Evolutionary conservation across 2,329 filamentous ascomycete species (phyloP).

Genomic region (Colletotrichum orchidophilum): DNA sequence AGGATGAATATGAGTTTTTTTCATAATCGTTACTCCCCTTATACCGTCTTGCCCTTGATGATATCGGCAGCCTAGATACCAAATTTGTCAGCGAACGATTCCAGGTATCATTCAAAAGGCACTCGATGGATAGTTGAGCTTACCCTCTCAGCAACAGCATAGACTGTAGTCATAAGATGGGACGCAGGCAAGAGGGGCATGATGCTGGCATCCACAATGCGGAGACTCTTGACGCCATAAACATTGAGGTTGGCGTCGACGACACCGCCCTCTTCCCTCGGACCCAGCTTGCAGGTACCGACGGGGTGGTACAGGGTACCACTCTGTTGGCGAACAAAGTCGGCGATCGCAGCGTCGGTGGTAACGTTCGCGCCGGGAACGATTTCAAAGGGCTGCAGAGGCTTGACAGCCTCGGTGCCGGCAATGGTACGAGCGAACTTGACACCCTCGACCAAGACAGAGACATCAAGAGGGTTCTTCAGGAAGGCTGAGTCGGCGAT

Average conservation of each 20-base stretch:
- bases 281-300: constrained; percentile 47
- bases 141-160: constrained; percentile 47
- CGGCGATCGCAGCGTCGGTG: constrained; percentile 18
- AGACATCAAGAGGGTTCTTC: constrained; percentile 49
- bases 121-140: background rate
- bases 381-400: constrained; percentile 22
- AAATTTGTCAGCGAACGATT: background rate
- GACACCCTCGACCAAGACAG: constrained; percentile 41
- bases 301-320: constrained; percentile 46
- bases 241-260: constrained; percentile 43
- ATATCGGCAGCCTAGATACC: constrained; percentile 12
- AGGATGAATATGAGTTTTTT: no score
- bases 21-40: background rate
- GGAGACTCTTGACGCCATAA: constrained; percentile 41
- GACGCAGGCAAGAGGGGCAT: constrained; percentile 42
- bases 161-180: constrained; percentile 46
- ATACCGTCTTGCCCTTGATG: constrained; percentile 9
- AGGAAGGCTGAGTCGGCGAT: constrained; percentile 50
- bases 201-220: constrained; percentile 43
- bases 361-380: constrained; percentile 28
- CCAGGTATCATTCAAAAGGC: no score
- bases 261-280: constrained; percentile 42
- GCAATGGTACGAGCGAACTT: constrained; percentile 46
- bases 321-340: constrained; percentile 23
- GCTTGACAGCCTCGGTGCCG: constrained; percentile 9